A percentile compares a stretch with the other conserved stretches of the same genome.
Evolutionary conservation across 768 basidiomycete species (phyloP).

Genomic region (Sporobolomyces roseus): DNA sequence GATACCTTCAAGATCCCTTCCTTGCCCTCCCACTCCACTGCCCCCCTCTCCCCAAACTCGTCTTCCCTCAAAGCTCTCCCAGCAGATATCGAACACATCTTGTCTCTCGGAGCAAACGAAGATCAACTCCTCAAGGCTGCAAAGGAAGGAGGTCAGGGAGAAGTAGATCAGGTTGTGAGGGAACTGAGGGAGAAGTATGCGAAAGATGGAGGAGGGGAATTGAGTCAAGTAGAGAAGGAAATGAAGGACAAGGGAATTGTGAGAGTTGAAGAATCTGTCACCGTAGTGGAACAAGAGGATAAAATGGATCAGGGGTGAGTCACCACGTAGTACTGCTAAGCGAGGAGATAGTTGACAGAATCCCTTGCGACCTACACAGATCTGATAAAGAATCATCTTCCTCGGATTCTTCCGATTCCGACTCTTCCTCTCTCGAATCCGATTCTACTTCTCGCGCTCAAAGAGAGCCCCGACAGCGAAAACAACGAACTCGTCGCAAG

Average conservation of each 20-base stretch:
- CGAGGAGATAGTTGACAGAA: too few species aligned
- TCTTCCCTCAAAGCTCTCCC: constrained; percentile 29
- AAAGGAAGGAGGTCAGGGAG: neutral
- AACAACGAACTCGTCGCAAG: constrained; percentile 12
- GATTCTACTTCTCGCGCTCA: constrained; percentile 12
- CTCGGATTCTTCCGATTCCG: constrained; percentile 32
- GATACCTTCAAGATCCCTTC: constrained; percentile 38
- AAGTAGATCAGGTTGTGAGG: constrained; percentile 24
- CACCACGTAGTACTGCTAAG: too few species aligned
- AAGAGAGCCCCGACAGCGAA: neutral
- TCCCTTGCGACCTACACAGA: too few species aligned
- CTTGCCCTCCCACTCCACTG: constrained; percentile 13
- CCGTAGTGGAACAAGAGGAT: neutral
- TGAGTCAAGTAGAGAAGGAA: constrained; percentile 30
- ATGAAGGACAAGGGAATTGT: constrained; percentile 27
- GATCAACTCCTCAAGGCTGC: constrained; percentile 14
- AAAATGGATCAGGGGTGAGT: constrained; percentile 30
- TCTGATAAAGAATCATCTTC: too few species aligned
- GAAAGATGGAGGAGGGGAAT: neutral
- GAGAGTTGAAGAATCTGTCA: neutral
- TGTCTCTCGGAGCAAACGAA: constrained; percentile 34
- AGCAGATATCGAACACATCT: constrained; percentile 39
- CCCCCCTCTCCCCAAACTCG: constrained; percentile 9
- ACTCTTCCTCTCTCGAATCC: constrained; percentile 17
- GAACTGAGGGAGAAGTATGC: constrained; percentile 31